phyloP scores from a whole-genome alignment of 306 rosid species.

The Lablab purpureus region DNA sequence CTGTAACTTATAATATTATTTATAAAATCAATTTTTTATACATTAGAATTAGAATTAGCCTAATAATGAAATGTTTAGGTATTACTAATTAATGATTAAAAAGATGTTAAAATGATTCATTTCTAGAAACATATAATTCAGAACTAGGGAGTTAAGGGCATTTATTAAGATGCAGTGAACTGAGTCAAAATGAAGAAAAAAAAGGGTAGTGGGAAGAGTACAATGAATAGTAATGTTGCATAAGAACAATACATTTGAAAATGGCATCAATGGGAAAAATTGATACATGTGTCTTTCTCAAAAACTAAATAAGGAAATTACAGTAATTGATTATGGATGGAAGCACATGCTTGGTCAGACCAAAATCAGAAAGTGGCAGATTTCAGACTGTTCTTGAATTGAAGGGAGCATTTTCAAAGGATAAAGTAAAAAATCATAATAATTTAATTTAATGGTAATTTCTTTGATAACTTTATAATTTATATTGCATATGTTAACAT shows the following conservation, averaged over 20 bases:
- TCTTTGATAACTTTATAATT: not conserved
- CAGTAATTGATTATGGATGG: slow-evolving; percentile 2
- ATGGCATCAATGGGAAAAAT: not conserved
- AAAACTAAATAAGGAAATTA: not conserved
- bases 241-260: not conserved
- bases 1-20: no score
- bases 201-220: not conserved
- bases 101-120: not conserved
- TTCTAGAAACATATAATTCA: not conserved
- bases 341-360: slow-evolving; percentile 30
- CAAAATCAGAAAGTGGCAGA: slow-evolving; percentile 6
- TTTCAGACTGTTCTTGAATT: not conserved
- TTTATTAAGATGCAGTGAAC: slow-evolving; percentile 9
- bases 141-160: not conserved
- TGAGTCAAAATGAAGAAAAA: slow-evolving; percentile 2
- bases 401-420: not conserved
- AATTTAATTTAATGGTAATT: not conserved
- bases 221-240: not conserved
- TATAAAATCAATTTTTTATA: no score
- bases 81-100: no score
- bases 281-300: not conserved
- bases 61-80: no score
- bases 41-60: no score
- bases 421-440: not conserved
- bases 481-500: not conserved